These are phyloP conservation scores for Paramecium pentaurelia DNA, from an alignment of 73 alveolate genomes.

Conservation along the genomic window DNA sequence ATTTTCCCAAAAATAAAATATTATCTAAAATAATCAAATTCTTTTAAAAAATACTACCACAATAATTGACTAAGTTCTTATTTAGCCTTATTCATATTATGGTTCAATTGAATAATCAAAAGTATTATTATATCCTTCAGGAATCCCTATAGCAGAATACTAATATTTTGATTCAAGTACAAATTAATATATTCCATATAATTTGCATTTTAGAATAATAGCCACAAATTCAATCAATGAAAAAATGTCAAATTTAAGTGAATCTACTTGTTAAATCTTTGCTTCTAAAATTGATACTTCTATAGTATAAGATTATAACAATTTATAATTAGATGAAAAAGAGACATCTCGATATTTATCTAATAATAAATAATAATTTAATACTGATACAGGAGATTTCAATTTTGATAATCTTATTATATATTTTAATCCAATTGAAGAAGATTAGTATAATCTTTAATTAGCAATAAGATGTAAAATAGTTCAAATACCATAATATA, in stretches of 20 bases:
- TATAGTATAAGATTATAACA: neutral
- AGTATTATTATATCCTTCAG: neutral
- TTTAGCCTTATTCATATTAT: neutral
- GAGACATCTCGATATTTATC: neutral
- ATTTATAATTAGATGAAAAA: neutral
- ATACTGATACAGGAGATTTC: neutral
- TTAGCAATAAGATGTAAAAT: neutral
- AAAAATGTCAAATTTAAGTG: neutral
- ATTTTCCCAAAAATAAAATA: neutral
- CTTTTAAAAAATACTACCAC: neutral
- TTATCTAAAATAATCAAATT: too few species aligned
- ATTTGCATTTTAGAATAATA: neutral
- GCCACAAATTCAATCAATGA: neutral
- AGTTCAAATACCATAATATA: neutral
- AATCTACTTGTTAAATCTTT: neutral
- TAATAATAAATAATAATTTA: too few species aligned
- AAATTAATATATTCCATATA: neutral
- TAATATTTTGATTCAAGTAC: neutral
- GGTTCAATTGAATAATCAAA: neutral
- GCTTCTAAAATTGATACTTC: neutral
- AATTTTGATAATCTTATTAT: neutral
- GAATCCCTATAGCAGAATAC: neutral
- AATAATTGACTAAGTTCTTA: neutral
- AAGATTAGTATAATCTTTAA: neutral
- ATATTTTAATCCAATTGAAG: neutral